Evolutionary conservation across 768 basidiomycete genomes (phyloP).

Genomic region (Boletus bicolor): DNA sequence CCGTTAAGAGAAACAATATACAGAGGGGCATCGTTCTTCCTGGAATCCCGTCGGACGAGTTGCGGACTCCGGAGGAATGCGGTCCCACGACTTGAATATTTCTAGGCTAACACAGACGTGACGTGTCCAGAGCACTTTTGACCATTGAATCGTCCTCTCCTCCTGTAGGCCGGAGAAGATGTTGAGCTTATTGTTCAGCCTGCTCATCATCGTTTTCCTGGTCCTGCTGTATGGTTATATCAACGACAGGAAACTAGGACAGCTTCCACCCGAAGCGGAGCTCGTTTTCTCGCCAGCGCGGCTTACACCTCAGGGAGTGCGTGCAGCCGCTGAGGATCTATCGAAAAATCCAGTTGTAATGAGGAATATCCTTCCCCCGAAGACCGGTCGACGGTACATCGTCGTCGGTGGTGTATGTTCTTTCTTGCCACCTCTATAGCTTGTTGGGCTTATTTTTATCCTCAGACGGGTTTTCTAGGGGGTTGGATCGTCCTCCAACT

Average conservation of each 20-base stretch:
- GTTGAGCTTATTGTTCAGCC: slow-evolving; percentile 8
- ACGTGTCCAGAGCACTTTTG: background rate
- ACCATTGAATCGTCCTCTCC: background rate
- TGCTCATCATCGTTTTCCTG: slow-evolving; percentile 3
- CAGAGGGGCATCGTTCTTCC: too few species aligned
- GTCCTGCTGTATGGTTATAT: slow-evolving; percentile 38
- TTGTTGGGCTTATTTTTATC: background rate
- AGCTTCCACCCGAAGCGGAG: slow-evolving; percentile 45
- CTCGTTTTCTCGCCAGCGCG: slow-evolving; percentile 50
- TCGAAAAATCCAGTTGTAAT: slow-evolving; percentile 33
- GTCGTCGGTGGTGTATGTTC: slow-evolving; percentile 67
- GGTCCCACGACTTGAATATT: too few species aligned
- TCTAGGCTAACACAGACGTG: too few species aligned
- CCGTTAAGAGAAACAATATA: too few species aligned
- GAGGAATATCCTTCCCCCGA: slow-evolving; percentile 53
- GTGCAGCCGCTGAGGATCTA: slow-evolving; percentile 37
- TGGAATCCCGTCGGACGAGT: too few species aligned
- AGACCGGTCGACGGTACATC: slow-evolving; percentile 73
- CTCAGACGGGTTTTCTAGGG: slow-evolving; percentile 69
- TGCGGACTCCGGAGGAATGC: too few species aligned
- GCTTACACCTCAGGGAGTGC: slow-evolving; percentile 42
- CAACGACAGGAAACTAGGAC: slow-evolving; percentile 56
- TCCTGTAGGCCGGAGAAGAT: slow-evolving; percentile 11
- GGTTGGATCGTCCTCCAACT: slow-evolving; percentile 75
- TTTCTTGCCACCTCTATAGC: background rate